Conservation (phyloP, 768 basidiomycete species). For the Mrakia hoshinonis region DNA sequence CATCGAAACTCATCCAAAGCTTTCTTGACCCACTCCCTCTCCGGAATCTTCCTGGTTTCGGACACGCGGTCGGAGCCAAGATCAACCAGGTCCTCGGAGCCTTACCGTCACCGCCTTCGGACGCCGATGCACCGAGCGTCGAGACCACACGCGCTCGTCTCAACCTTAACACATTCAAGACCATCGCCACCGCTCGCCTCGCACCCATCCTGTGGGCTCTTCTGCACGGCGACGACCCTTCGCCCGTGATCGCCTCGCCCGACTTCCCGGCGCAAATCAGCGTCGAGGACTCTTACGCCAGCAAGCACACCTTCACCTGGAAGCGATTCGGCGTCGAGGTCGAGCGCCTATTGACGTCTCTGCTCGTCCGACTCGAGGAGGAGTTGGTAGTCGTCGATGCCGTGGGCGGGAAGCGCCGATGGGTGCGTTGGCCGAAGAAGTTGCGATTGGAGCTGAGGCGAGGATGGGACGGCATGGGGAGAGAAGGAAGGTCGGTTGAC, state of each 20-base stretch:
- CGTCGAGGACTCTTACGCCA: slow-evolving; percentile 31
- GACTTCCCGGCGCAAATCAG: slow-evolving; percentile 33
- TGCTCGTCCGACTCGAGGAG: slow-evolving; percentile 30
- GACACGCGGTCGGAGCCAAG: slow-evolving; percentile 16
- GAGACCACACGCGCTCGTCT: slow-evolving; percentile 6
- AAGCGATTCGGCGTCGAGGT: slow-evolving; percentile 19
- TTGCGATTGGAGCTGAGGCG: neutral
- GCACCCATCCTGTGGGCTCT: slow-evolving; percentile 30
- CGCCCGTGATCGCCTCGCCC: slow-evolving; percentile 30
- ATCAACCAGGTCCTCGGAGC: neutral
- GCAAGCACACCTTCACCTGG: slow-evolving; percentile 10
- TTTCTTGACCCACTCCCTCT: slow-evolving; percentile 27
- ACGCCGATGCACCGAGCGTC: slow-evolving; percentile 9
- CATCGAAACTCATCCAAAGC: neutral
- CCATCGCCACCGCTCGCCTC: slow-evolving; percentile 25
- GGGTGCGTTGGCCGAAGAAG: neutral
- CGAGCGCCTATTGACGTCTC: slow-evolving; percentile 16
- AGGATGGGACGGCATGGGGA: neutral
- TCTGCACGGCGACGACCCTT: slow-evolving; percentile 30
- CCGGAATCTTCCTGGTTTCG: slow-evolving; percentile 28
- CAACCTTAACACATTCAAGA: slow-evolving; percentile 10
- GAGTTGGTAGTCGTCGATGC: slow-evolving; percentile 29
- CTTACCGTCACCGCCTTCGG: neutral
- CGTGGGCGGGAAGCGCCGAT: neutral
- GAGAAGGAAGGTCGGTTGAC: neutral